Evolutionary conservation across 805 yeast genomes (phyloP), one percentile per base, ranked within the genome.

Genomic region (Tetrapisispora pingtungensis): DNA sequence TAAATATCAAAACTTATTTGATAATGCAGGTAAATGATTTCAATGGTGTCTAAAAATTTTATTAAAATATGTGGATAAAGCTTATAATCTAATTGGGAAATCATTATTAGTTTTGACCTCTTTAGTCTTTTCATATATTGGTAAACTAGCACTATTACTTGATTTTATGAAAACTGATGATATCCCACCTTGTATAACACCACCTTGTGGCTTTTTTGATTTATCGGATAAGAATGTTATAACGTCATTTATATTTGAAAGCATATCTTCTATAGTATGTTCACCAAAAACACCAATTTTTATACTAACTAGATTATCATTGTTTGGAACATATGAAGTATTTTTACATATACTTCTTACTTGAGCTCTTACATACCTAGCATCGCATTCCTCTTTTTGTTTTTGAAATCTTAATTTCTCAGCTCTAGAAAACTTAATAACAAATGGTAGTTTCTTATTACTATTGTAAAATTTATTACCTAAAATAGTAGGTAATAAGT

Each of bases 391-490:
- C 46, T 78, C 81, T 46, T 71, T 77, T 53, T 74, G 73, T 46
- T 75, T 74, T 34, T 69, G 67, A 10, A 60, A 59, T 33, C 57
- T 56, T 53, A 46, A 62, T 56, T 40, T 66, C 47, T 47, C 49
- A 15, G 53, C 56, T 38, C 50, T 61, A 4, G 62, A 59, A 80
- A 83, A 73, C 55, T 80, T 81, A 3, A 84, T 58, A 70, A 81
- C 75, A 50, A 71, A 74, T 2, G 95, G 95, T 15, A 80, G 66
- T 52, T 78, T 81, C 52, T 77, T 80, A 49, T 77, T 77, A 46
- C 76, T 78, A 44, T 71, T 72, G 62, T 77, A 82, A 55, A 84
- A 83, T 44, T 68, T 72, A 6, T 71, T 68, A 1, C 84, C 84
- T 31, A 85, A 61, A 0, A 81, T 60, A 1, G 65, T 64, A 0